Conservation (phyloP, 2,329 filamentous ascomycete genomes). For the Xylaria multiplex region DNA sequence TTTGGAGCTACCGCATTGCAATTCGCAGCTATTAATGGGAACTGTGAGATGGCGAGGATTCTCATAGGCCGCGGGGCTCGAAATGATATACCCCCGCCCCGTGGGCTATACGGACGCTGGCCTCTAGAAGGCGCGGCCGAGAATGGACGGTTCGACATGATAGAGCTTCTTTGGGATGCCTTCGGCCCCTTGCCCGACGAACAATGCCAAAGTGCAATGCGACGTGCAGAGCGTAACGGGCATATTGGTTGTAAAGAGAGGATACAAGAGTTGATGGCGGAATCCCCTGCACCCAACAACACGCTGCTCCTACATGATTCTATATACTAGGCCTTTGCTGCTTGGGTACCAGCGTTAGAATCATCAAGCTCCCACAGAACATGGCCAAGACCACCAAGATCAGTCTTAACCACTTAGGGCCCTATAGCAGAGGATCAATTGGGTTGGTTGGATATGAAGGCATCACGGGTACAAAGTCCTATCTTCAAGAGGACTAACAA, state of each 20-base stretch:
- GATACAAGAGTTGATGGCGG: slow-evolving; percentile 20
- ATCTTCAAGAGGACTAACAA: too few species aligned
- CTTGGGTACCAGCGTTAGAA: too few species aligned
- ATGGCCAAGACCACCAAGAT: too few species aligned
- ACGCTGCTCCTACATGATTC: too few species aligned
- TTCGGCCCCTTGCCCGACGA: not conserved
- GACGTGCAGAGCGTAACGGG: slow-evolving; percentile 1
- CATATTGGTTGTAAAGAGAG: slow-evolving; percentile 14
- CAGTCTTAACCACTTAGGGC: too few species aligned
- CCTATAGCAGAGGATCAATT: too few species aligned
- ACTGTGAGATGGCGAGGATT: not conserved
- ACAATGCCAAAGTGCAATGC: slow-evolving; percentile 13
- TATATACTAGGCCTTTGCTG: too few species aligned
- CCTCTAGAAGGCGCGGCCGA: slow-evolving; percentile 21
- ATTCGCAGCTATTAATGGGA: slow-evolving; percentile 22
- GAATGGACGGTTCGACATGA: slow-evolving; percentile 24
- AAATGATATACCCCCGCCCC: not conserved
- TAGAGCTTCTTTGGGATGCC: slow-evolving; percentile 18
- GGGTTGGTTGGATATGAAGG: too few species aligned
- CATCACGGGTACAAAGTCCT: too few species aligned
- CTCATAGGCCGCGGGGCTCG: slow-evolving; percentile 2
- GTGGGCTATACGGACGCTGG: slow-evolving; percentile 3
- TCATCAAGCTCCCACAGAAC: too few species aligned
- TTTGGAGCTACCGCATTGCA: slow-evolving; percentile 13
- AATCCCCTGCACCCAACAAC: too few species aligned